Conservation (phyloP, 202 grass and related monocot genomes). For the Zoysia matrella region DNA sequence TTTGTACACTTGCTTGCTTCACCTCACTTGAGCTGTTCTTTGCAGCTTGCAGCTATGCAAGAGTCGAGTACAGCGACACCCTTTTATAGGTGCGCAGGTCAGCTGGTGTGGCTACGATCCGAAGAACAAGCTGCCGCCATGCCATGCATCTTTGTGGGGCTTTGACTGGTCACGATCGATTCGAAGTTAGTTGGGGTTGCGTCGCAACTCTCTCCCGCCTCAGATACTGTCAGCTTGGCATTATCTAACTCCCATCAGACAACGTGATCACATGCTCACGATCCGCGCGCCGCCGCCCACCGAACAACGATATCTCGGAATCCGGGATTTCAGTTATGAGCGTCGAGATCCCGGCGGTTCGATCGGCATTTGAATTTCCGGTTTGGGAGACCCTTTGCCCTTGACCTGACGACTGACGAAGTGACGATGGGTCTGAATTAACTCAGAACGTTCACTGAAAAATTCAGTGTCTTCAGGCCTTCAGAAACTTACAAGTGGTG, state of each 20-base stretch:
- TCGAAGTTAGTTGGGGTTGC: constrained; percentile 42
- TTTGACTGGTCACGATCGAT: constrained; percentile 46
- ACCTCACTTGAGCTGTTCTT: constrained; percentile 1
- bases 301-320: constrained; percentile 60
- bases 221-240: constrained; percentile 59
- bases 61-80: background rate
- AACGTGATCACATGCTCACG: constrained; percentile 59
- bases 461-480: background rate
- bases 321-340: constrained; percentile 20
- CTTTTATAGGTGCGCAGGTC: constrained; percentile 44
- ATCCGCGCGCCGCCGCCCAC: constrained; percentile 65
- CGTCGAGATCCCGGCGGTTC: constrained; percentile 33
- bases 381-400: background rate
- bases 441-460: background rate
- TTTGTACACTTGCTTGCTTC: too few relatives aligned
- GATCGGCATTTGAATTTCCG: constrained; percentile 27
- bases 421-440: too few relatives aligned
- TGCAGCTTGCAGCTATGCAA: constrained; percentile 32
- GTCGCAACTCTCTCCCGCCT: constrained; percentile 38
- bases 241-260: constrained; percentile 57
- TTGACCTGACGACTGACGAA: constrained; percentile 6
- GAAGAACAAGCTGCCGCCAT: constrained; percentile 12
- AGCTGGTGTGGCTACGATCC: background rate
- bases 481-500: constrained; percentile 15
- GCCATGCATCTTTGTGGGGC: constrained; percentile 30